Percentiles rank a stretch among this genome's conserved stretches.
Evolutionary conservation across 805 yeast species (phyloP).

Genomic region (Ogataea trehalophila): DNA sequence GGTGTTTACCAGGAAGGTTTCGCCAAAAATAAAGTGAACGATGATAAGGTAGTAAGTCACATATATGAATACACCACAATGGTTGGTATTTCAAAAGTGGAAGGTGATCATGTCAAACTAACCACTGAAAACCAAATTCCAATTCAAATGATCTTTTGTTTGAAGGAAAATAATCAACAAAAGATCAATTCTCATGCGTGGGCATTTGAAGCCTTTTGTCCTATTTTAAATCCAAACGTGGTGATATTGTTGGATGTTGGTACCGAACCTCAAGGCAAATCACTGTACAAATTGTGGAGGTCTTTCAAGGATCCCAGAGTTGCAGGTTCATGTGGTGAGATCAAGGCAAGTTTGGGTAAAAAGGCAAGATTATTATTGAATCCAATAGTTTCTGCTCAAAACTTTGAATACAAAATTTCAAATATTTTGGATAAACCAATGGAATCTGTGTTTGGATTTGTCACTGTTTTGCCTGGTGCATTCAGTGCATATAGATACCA

Average conservation of each 20-base stretch:
- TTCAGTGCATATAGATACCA: constrained; percentile 88
- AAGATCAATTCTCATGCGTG: constrained; percentile 96
- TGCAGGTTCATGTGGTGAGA: constrained; percentile 98
- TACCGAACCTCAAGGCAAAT: constrained; percentile 80
- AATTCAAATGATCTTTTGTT: constrained; percentile 81
- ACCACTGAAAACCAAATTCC: constrained; percentile 68
- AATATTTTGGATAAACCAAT: constrained; percentile 93
- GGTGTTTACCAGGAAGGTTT: constrained; percentile 96
- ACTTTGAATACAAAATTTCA: constrained; percentile 94
- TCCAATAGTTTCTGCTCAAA: constrained; percentile 94
- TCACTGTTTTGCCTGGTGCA: constrained; percentile 94
- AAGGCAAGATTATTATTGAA: constrained; percentile 49
- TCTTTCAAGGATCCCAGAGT: constrained; percentile 73
- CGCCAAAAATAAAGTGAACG: constrained; percentile 87
- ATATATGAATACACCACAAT: constrained; percentile 91
- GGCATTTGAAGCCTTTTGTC: constrained; percentile 92
- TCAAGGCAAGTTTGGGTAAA: constrained; percentile 75
- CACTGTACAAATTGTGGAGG: constrained; percentile 87
- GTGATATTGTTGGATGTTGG: constrained; percentile 90
- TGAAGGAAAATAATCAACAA: constrained; percentile 83
- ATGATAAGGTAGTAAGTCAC: constrained; percentile 75
- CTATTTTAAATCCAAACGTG: constrained; percentile 74
- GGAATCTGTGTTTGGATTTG: constrained; percentile 92
- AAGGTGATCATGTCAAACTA: constrained; percentile 54
- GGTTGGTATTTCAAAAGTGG: constrained; percentile 73